Base-by-base conservation (phyloP, 495 filamentous ascomycete genomes). In the Trichoderma virens region DNA sequence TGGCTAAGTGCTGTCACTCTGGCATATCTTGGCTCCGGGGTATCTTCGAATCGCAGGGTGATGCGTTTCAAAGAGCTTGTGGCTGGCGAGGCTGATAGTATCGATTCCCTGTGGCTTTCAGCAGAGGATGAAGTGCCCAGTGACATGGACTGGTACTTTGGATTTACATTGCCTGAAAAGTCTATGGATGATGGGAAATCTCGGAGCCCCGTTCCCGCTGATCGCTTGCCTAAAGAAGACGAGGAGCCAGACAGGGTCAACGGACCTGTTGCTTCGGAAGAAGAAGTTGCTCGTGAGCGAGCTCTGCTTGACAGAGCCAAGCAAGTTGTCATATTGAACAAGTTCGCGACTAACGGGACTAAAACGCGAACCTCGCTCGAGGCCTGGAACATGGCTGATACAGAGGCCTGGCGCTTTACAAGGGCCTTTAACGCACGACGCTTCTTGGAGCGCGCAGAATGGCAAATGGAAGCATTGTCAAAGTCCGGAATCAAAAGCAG, bases 321-420 rank as follows among this genome's bases (percentile, higher is more conserved):
- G 64, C 70, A 59, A 70, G 45, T 43, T 72, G 70, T 60, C 65
- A 67, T 13, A n/a, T 5, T 39, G 35, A 67, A 72, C 30, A 39
- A 70, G 8, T 6, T 23, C 1, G 67, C 69, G 43, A 67, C 67
- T 31, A 66, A 69, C 5, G 68, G 73, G 11, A 69, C 67, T 60
- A 75, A 69, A 59, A 73, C 91, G 32, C 79, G 82, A 45, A 80
- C 81, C 27, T 85, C 87, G 45, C 82, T 90, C 20, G 94, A 97
- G 80, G 88, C 90, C 66, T 98, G 94, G 94, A 96, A 93, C 74
- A 67, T 97, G 67, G 92, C 90, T 5, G 92, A 97, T 74, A 89
- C 90, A 9, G 94, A 98, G 76, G 90, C 88, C 3, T 98, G 94
- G 94, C 84, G 86, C 69, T 97, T 98, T 69, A 88, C 90, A 9